Evolutionary conservation across 805 yeast genomes (phyloP).

Genomic region (Candida stauntonica): DNA sequence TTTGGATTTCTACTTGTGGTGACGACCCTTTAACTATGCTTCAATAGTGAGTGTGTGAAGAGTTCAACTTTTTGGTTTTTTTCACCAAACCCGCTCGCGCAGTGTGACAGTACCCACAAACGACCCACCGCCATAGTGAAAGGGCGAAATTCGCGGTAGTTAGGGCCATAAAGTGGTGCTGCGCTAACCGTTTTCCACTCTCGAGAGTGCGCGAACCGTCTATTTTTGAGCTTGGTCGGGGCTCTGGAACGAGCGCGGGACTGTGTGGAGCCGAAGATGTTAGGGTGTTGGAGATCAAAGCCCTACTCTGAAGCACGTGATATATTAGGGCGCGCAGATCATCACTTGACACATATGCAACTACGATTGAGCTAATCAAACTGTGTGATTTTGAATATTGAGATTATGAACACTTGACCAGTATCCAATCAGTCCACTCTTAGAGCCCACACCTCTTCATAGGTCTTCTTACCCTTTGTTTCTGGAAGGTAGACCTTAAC

Average conservation of each 20-base stretch:
- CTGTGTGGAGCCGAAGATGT: neutral
- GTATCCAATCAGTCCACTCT: constrained; percentile 18
- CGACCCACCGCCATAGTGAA: constrained; percentile 1
- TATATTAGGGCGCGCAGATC: neutral
- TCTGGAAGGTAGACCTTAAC: constrained; percentile 58
- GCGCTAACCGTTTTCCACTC: constrained; percentile 1
- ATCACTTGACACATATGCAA: neutral
- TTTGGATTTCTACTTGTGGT: constrained; percentile 30
- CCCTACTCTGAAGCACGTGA: constrained; percentile 2
- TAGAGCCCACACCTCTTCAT: constrained; percentile 63
- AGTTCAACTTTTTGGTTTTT: constrained; percentile 20
- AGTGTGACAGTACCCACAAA: too few relatives aligned
- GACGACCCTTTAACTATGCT: constrained; percentile 2
- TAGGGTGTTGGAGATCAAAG: constrained; percentile 1
- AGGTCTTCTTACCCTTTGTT: constrained; percentile 60
- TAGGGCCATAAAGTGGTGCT: neutral
- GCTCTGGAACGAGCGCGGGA: constrained; percentile 1
- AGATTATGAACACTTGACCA: neutral
- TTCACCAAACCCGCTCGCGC: too few relatives aligned
- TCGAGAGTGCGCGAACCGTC: neutral
- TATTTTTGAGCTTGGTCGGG: neutral
- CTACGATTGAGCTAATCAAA: too few relatives aligned
- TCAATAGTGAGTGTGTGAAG: constrained; percentile 12
- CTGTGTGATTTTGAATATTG: too few relatives aligned
- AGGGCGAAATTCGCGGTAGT: neutral